Percentiles rank a stretch among this genome's conserved stretches.
Evolutionary conservation across 306 rosid species (phyloP).

Genomic region (Cucurbita maxima): DNA sequence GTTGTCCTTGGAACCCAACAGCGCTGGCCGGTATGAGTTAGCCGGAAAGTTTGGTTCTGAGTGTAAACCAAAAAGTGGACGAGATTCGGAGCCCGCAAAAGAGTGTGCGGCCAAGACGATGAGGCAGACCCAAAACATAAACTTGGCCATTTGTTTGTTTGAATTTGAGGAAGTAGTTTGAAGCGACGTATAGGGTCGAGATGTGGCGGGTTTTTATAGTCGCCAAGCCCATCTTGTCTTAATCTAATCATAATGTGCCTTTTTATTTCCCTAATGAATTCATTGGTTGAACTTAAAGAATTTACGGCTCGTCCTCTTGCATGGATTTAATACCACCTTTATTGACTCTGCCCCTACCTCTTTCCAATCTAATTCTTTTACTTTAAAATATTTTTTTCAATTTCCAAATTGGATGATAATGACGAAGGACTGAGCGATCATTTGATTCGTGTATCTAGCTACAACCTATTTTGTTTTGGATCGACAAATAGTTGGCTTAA

Average conservation of each 20-base stretch:
- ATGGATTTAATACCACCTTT: background rate
- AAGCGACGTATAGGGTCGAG: background rate
- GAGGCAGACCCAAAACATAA: background rate
- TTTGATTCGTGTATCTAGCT: background rate
- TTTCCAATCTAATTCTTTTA: no score
- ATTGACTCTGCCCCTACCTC: no score
- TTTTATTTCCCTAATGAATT: background rate
- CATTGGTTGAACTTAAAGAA: background rate
- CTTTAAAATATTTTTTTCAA: no score
- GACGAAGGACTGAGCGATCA: background rate
- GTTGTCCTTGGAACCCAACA: background rate
- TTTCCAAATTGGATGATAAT: background rate
- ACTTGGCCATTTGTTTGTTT: background rate
- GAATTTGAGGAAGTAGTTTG: background rate
- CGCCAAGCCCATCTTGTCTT: background rate
- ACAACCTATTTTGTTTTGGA: background rate
- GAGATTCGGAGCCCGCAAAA: background rate
- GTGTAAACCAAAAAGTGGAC: background rate
- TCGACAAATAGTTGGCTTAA: background rate
- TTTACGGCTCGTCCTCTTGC: background rate
- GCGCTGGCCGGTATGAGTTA: background rate
- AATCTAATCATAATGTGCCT: background rate
- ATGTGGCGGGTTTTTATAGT: background rate
- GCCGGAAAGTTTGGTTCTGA: background rate
- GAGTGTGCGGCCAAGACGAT: background rate